Evolutionary conservation across 768 basidiomycete species (phyloP).

Genomic region (Leccinellum rugosiceps): DNA sequence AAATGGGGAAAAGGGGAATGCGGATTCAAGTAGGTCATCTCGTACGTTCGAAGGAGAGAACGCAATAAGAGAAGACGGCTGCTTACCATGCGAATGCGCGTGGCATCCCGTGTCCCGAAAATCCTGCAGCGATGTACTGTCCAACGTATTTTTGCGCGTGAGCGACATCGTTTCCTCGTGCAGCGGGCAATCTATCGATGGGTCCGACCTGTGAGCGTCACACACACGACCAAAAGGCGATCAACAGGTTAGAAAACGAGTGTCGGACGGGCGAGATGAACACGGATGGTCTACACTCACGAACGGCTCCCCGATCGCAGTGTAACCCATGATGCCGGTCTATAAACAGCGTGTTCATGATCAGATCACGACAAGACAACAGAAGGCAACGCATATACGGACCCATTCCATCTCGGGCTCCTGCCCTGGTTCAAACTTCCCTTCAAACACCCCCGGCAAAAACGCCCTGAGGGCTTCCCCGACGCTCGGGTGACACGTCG

Average conservation of each 20-base stretch:
- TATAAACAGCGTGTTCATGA: constrained; percentile 21
- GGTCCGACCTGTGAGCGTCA: constrained; percentile 53
- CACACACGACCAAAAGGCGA: not conserved
- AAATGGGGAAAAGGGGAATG: not conserved
- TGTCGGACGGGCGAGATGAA: not conserved
- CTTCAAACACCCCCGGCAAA: constrained; percentile 56
- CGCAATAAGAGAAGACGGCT: not conserved
- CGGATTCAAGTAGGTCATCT: not conserved
- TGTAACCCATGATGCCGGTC: constrained; percentile 85
- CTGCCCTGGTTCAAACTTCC: constrained; percentile 43
- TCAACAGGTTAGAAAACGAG: not conserved
- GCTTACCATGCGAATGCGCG: constrained; percentile 61
- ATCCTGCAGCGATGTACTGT: constrained; percentile 73
- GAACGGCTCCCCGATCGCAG: constrained; percentile 59
- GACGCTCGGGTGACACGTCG: constrained; percentile 44
- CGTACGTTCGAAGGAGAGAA: not conserved
- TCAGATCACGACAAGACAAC: not conserved
- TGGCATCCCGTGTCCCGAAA: constrained; percentile 79
- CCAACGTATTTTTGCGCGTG: constrained; percentile 36
- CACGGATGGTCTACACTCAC: constrained; percentile 37
- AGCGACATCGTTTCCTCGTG: constrained; percentile 15
- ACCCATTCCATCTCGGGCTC: constrained; percentile 84
- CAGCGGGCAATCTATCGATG: constrained; percentile 35
- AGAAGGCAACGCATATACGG: constrained; percentile 18
- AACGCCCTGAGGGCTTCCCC: constrained; percentile 53